A percentile compares a stretch with the other conserved stretches of the same genome.
phyloP scores from a whole-genome alignment of 805 yeast species.

The Candida golubevii region DNA sequence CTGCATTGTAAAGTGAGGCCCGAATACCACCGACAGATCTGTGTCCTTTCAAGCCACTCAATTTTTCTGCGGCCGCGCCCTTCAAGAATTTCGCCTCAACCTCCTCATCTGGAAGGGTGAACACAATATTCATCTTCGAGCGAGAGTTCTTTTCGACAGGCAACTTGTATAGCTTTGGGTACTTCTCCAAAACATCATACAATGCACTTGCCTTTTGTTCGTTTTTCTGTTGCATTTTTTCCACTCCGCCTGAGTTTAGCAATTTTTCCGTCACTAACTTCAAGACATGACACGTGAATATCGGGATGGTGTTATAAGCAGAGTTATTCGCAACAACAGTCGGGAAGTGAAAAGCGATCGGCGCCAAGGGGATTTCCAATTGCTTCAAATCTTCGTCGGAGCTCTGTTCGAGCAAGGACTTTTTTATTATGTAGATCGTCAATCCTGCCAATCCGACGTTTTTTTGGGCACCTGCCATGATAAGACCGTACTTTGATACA shows the following conservation, averaged over 20 bases:
- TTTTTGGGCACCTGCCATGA: slow-evolving; percentile 98
- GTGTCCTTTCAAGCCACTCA: slow-evolving; percentile 89
- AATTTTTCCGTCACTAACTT: slow-evolving; percentile 69
- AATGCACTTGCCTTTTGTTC: slow-evolving; percentile 57
- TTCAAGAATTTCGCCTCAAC: slow-evolving; percentile 67
- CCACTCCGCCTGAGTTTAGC: slow-evolving; percentile 68
- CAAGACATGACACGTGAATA: slow-evolving; percentile 83
- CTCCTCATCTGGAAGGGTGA: slow-evolving; percentile 63
- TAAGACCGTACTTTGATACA: slow-evolving; percentile 77
- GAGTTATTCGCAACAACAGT: slow-evolving; percentile 84
- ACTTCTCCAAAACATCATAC: slow-evolving; percentile 61
- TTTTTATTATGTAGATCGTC: slow-evolving; percentile 85
- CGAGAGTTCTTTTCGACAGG: slow-evolving; percentile 64
- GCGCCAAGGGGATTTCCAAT: slow-evolving; percentile 70
- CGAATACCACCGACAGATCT: slow-evolving; percentile 97
- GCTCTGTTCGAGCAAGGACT: slow-evolving; percentile 65
- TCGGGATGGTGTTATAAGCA: slow-evolving; percentile 93
- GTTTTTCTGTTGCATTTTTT: slow-evolving; percentile 53
- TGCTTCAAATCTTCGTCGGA: slow-evolving; percentile 55
- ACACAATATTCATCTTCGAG: slow-evolving; percentile 91
- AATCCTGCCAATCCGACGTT: slow-evolving; percentile 97
- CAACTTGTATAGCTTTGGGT: slow-evolving; percentile 59
- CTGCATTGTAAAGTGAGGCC: slow-evolving; percentile 89
- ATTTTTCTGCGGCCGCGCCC: slow-evolving; percentile 54
- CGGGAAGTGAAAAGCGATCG: slow-evolving; percentile 86